Evolutionary conservation across 163 green algal genomes (phyloP), one percentile per base, ranked within the genome.

Genomic region (Volvox carteri): DNA sequence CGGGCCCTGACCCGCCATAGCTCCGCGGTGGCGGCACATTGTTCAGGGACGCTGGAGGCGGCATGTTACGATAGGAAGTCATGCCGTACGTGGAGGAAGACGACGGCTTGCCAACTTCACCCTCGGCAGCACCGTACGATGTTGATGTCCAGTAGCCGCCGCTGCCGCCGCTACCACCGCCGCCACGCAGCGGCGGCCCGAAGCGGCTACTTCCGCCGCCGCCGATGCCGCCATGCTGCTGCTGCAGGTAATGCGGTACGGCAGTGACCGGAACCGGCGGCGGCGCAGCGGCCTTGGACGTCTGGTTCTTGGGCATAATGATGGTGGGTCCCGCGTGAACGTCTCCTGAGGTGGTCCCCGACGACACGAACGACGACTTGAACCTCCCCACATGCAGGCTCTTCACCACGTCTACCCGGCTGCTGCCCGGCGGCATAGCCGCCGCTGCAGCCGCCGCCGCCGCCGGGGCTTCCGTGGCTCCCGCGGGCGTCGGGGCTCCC

Each of bases 361-460:
- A 97, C 0, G 95, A 94, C 19, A 98, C 94, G 91, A 98, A 98
- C 1, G 86, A 88, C 23, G 52, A 93, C 41, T 90, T 90, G 88
- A 96, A 95, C 0, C 83, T 86, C 18, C 84, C 84, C 25, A 65
- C 50, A 19, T 93, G 89, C 39, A 91, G 89, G n/a, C 75, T 56
- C 67, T 91, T 87, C 28, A 95, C 48, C 5, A 58, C 33, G 18
- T 74, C 88, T 25, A 48, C 85, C 28, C 67, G 65, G 39, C 35
- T 67, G 52, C 12, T 72, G 2, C n/a, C 9, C 25, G 30, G 79
- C 79, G 18, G 62, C 79, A n/a, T n/a, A 73, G 41, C 60, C 52
- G 65, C 60, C 12, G 87, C 79, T 58, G 58, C 56, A 37, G 78
- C 84, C 42, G 50, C 28, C 50, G 70, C 46, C 11, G 50, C 68